Evolutionary conservation across 495 filamentous ascomycete genomes (phyloP), one percentile per base, ranked within the genome.

Genomic region (Ramalina peruviana): DNA sequence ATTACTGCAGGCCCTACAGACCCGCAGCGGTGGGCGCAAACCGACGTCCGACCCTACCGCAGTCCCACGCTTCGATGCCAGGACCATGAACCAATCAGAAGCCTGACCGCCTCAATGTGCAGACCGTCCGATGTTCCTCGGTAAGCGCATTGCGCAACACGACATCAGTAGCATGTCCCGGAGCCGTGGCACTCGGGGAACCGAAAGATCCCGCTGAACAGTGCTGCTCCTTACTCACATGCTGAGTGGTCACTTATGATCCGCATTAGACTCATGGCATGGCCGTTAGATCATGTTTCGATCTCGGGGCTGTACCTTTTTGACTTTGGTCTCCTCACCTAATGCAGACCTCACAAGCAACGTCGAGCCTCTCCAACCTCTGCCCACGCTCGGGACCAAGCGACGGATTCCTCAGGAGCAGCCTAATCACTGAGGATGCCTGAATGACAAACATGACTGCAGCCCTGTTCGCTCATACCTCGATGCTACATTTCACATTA

Each of bases 401-500:
- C 54, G 54, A 56, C 33, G 50, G 40, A 52, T 53, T 49, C 40
- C 21, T 36, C 16, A 52, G 46, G 47, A 39, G 54, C 49, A 49
- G 54, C 54, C 54, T 56, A 56, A 41, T 26, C 47, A 41, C 37
- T 38, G 30, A 40, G 19, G 54, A 43, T 53, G 54, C 54, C 54
- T 56, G 50, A 17, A 19, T 36, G 19, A n/a, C 26, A 48, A 36
- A 13, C 45, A 21, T 37, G 17, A 17, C n/a, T 23, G 6, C 17
- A n/a, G 26, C n/a, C 19, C 25, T 21, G 19, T 27, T 26, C 19
- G 1, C 19, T n/a, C 25, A 23, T 45, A 16, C 19, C 43, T 27
- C 17, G n/a, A 17, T 17, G 17, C 45, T 37, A 41, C 45, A 16
- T 36, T 36, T 37, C 45, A 33, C 45, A 17, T 48, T 36, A 48